Evolutionary conservation across 208 protist species (phyloP), one percentile per base, ranked within the genome.

Genomic region (Wallacemonas sp.): DNA sequence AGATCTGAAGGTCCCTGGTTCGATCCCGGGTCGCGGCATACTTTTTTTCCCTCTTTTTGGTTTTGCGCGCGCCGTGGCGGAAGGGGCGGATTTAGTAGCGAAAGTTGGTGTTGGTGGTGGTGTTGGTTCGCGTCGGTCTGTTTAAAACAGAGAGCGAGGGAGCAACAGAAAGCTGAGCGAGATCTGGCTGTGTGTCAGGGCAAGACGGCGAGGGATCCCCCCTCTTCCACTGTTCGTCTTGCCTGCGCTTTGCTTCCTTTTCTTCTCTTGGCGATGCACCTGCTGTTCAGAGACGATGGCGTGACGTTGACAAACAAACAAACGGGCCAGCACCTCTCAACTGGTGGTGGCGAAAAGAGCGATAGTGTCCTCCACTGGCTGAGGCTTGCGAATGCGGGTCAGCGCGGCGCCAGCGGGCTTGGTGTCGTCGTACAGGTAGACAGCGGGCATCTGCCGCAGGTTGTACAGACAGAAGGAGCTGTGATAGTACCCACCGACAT

Each of bases 1-100:
- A 81, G 79, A 85, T 85, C 79, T 82, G 69, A 85, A 81, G 79
- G 79, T 85, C 75, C 74, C 75, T 81, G 79, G 79, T 85, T 85
- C 79, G 76, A 85, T 77, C 71, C 76, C 76, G 73, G 69, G 73
- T 76, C 63, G 68, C 52, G 73, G 73, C 73, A 79, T 52, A 66
- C 13, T 53, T 63, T 63, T 71, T 46, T 63, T 21, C 45, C 32
- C 34, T 63, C 45, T 63, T 61, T 13, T 48, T 62, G 19, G 38
- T 57, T 42, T 30, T 22, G 30, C 54, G 22, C 39, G 54, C 50
- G 5, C 17, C 12, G 36, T 17, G 32, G 37, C n/a, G 41, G 34
- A 45, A 42, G 22, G 41, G 3, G 21, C 0, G 15, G 2, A 33
- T 32, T 45, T 0, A 27, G 21, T 15, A 12, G 13, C 15, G 50